Evolutionary conservation across 2,329 filamentous ascomycete genomes (phyloP).

Genomic region (Byssoonygena ceratinophila): DNA sequence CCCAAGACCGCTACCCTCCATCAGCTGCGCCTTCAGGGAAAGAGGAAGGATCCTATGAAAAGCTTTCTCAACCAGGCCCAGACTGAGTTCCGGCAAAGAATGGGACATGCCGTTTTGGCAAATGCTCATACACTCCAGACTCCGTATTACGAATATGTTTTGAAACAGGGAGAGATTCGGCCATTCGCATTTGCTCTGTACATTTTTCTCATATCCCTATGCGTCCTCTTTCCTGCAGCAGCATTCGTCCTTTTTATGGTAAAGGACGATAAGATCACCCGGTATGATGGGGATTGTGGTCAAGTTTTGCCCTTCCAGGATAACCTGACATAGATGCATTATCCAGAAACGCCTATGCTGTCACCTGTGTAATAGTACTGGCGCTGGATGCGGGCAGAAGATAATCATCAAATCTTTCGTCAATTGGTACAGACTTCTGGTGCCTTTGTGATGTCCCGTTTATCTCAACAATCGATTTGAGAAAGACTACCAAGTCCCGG

Average conservation of each 20-base stretch:
- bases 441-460: background rate
- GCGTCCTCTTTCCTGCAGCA: too few relatives aligned
- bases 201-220: too few relatives aligned
- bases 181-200: slow-evolving; percentile 1
- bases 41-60: background rate
- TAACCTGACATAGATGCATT: too few relatives aligned
- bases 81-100: background rate
- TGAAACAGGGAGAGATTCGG: slow-evolving; percentile 1
- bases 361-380: too few relatives aligned
- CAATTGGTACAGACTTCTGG: background rate
- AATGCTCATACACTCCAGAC: slow-evolving; percentile 2
- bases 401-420: background rate
- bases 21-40: slow-evolving; percentile 17
- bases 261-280: background rate
- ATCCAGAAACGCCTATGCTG: too few relatives aligned
- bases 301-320: too few relatives aligned
- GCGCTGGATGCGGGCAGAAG: too few relatives aligned
- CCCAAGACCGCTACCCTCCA: slow-evolving; percentile 20
- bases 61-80: background rate
- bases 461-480: background rate
- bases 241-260: background rate
- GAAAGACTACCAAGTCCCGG: background rate
- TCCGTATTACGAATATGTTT: slow-evolving; percentile 12
- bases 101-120: background rate
- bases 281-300: background rate